Conservation (phyloP, 2,329 filamentous ascomycete species). For the Saccharata proteae region DNA sequence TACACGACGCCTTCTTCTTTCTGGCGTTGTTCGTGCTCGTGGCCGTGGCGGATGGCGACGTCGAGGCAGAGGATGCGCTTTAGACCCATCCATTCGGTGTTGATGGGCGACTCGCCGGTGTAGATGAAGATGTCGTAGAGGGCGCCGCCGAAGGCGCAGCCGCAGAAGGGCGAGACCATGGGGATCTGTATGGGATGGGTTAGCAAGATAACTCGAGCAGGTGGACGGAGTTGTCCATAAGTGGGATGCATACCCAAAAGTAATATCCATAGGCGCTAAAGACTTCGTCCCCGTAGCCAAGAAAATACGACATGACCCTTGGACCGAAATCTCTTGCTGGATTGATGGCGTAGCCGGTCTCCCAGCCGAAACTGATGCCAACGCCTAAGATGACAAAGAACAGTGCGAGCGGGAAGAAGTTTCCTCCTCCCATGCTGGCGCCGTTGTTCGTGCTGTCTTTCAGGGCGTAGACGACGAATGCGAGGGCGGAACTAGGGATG, state of each 20-base stretch:
- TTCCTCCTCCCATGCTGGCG: conserved; percentile 14
- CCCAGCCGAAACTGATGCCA: conserved; percentile 61
- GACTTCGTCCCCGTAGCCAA: conserved; percentile 57
- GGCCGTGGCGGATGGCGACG: conserved; percentile 11
- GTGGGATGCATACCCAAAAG: conserved; percentile 47
- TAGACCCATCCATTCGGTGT: conserved; percentile 54
- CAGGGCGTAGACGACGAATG: conserved; percentile 61
- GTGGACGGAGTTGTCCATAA: not conserved
- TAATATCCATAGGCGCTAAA: conserved; percentile 59
- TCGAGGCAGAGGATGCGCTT: conserved; percentile 30
- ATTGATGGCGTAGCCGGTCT: conserved; percentile 61
- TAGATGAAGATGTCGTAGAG: conserved; percentile 58
- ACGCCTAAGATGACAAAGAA: conserved; percentile 67
- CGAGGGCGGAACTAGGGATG: conserved; percentile 52
- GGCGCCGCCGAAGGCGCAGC: conserved; percentile 51
- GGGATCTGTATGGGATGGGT: conserved; percentile 41
- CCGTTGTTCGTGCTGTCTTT: conserved; percentile 41
- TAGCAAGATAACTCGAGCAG: conserved; percentile 1
- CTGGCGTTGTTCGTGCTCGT: conserved; percentile 11
- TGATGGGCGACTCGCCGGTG: conserved; percentile 58
- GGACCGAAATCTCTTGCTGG: conserved; percentile 61
- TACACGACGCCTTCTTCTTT: conserved; percentile 13
- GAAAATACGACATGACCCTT: conserved; percentile 50
- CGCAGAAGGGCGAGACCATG: conserved; percentile 58
- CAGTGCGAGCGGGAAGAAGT: conserved; percentile 41